Conservation (phyloP, 139 green algal genomes). For the Chlorella sp. region DNA sequence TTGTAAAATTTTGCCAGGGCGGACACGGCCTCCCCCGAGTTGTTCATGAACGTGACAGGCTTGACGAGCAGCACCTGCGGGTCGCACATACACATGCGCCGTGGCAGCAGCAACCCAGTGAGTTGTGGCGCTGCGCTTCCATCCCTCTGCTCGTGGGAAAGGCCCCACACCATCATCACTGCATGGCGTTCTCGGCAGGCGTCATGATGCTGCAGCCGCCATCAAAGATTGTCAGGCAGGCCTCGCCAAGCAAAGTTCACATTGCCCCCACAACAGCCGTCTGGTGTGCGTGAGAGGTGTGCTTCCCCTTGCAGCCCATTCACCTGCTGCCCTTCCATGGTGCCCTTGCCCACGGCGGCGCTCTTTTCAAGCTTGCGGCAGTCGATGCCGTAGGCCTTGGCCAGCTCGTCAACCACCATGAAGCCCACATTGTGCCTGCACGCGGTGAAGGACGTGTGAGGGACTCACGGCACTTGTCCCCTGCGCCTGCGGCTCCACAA, state of each 20-base stretch:
- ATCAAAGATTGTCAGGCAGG: neutral
- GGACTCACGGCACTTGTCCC: too few species aligned
- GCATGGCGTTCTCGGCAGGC: neutral
- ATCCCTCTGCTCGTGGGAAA: too few species aligned
- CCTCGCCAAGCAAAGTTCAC: neutral
- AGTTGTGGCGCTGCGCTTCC: too few species aligned
- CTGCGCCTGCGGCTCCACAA: too few species aligned
- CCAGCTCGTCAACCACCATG: slow-evolving; percentile 72
- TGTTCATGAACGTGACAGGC: slow-evolving; percentile 91
- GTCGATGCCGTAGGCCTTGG: slow-evolving; percentile 40
- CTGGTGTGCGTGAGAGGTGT: neutral
- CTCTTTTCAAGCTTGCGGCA: slow-evolving; percentile 61
- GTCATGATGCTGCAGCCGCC: neutral
- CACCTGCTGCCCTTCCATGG: slow-evolving; percentile 30
- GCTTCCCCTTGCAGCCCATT: too few species aligned
- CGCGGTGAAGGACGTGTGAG: too few species aligned
- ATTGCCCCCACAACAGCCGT: neutral
- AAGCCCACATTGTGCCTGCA: slow-evolving; percentile 60
- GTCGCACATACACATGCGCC: neutral
- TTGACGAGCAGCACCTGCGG: slow-evolving; percentile 70
- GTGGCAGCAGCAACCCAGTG: too few species aligned
- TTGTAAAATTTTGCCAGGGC: slow-evolving; percentile 65
- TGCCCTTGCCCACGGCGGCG: slow-evolving; percentile 47
- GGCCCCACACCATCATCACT: neutral
- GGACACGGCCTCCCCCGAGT: slow-evolving; percentile 69